Evolutionary conservation across 2,329 filamentous ascomycete genomes (phyloP), one percentile per base, ranked within the genome.

Genomic region (Colletotrichum sp.): DNA sequence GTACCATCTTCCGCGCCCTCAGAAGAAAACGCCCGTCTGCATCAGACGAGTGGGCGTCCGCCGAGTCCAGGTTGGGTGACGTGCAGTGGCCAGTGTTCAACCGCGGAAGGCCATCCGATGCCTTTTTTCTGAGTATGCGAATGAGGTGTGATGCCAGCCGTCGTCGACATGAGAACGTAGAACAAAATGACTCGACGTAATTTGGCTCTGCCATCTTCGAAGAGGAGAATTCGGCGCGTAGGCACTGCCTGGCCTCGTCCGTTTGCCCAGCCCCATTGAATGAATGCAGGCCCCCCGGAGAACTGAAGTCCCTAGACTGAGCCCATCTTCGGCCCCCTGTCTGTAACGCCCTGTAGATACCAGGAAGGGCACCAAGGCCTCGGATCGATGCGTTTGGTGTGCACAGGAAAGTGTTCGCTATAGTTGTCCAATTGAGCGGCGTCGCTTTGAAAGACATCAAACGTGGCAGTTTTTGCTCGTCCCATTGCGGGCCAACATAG

Each of bases 351-450:
- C 36, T 32, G 26, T 15, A 30, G 15, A 72, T 10, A n/a, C 36
- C 30, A 55, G 13, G 60, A 21, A 13, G 61, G 18, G 18, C 18
- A 4, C 43, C 43, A 48, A 67, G 13, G 26, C 28, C 39, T 57
- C n/a, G 18, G 39, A 13, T 55, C 55, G 68, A 24, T 63, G 63
- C 30, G 48, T 28, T 61, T 57, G 57, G 66, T 70, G 67, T 73
- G 67, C 64, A 73, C 52, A 73, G 30, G 34, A 67, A 69, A 69
- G 39, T 43, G 55, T 52, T 61, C 74, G 69, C 70, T 34, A 65
- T 71, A 55, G 32, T 48, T 52, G 48, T 67, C 76, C 61, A 63
- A 76, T 71, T 76, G 65, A 60, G 15, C 39, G 61, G 65, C 43
- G 36, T 64, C 55, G 63, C 32, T 70, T 68, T 24, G 73, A 59